A percentile compares a stretch with the other conserved stretches of the same genome.
Evolutionary conservation across 2,329 filamentous ascomycete genomes (phyloP).

Genomic region (Colletotrichum liaoningense): DNA sequence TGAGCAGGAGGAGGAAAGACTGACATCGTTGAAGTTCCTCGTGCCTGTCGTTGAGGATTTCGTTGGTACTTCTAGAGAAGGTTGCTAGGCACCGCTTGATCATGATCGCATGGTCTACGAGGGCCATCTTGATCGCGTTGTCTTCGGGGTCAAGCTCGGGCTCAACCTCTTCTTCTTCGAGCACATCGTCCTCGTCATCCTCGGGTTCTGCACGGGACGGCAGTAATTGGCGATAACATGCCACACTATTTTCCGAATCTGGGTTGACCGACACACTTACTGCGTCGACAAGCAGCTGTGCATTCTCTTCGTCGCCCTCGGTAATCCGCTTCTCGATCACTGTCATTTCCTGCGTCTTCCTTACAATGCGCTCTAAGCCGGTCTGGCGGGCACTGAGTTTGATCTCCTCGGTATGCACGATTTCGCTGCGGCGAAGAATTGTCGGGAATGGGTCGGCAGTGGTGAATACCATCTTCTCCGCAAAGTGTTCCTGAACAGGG

Average conservation of each 20-base stretch:
- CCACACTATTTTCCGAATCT: constrained; percentile 79
- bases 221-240: constrained; percentile 80
- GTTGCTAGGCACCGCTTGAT: constrained; percentile 83
- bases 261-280: constrained; percentile 82
- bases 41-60: constrained; percentile 64
- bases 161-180: constrained; percentile 59
- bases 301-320: constrained; percentile 78
- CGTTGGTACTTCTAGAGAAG: constrained; percentile 73
- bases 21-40: constrained; percentile 74
- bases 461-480: constrained; percentile 87
- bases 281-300: constrained; percentile 78
- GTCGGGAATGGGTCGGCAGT: constrained; percentile 91
- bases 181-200: constrained; percentile 44
- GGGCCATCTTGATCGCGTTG: constrained; percentile 83
- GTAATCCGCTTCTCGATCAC: constrained; percentile 79
- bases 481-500: constrained; percentile 77
- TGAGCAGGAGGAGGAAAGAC: constrained; percentile 44
- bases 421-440: constrained; percentile 88
- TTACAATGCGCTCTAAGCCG: constrained; percentile 88
- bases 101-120: constrained; percentile 90
- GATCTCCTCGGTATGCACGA: constrained; percentile 75
- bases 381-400: constrained; percentile 82
- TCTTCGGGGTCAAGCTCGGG: constrained; percentile 71
- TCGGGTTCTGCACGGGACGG: constrained; percentile 60
- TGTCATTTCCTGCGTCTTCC: constrained; percentile 89